phyloP scores from a whole-genome alignment of 129 eudicot genomes.

The Mikania micrantha region DNA sequence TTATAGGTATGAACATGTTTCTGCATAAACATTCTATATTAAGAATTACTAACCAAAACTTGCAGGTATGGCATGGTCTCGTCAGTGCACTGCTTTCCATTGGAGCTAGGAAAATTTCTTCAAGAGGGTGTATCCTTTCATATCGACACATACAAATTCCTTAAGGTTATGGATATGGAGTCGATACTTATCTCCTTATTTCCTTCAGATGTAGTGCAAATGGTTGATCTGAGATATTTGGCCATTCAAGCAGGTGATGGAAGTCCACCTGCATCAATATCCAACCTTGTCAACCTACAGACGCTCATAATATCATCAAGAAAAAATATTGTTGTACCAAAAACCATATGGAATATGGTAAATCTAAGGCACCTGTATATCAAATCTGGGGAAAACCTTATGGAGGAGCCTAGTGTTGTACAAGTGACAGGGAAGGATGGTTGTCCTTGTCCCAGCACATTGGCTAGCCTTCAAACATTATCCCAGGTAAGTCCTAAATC shows the following conservation, averaged over 20 bases:
- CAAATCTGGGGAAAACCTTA: slow-evolving; percentile 7
- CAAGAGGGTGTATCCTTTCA: neutral
- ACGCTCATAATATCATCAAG: slow-evolving; percentile 11
- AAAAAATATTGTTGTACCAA: neutral
- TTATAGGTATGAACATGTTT: no score
- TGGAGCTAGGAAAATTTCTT: neutral
- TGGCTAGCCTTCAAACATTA: slow-evolving; percentile 23
- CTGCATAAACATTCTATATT: neutral
- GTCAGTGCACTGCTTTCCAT: neutral
- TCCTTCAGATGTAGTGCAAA: neutral
- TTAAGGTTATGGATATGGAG: slow-evolving; percentile 17
- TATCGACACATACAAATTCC: neutral
- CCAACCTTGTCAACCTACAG: slow-evolving; percentile 23
- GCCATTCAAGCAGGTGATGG: slow-evolving; percentile 11
- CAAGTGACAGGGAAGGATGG: neutral
- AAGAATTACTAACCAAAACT: neutral
- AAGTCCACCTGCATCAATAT: slow-evolving; percentile 15
- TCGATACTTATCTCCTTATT: neutral
- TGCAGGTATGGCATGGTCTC: neutral
- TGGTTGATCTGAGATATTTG: slow-evolving; percentile 27
- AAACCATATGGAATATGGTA: slow-evolving; percentile 19
- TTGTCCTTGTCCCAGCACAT: neutral
- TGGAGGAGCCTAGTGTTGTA: neutral
- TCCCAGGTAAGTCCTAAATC: slow-evolving; percentile 11
- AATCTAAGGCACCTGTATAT: slow-evolving; percentile 23